A percentile compares a stretch with the other conserved stretches of the same genome.
phyloP scores from a whole-genome alignment of 345 rosid genomes.

The Salix exigua region DNA sequence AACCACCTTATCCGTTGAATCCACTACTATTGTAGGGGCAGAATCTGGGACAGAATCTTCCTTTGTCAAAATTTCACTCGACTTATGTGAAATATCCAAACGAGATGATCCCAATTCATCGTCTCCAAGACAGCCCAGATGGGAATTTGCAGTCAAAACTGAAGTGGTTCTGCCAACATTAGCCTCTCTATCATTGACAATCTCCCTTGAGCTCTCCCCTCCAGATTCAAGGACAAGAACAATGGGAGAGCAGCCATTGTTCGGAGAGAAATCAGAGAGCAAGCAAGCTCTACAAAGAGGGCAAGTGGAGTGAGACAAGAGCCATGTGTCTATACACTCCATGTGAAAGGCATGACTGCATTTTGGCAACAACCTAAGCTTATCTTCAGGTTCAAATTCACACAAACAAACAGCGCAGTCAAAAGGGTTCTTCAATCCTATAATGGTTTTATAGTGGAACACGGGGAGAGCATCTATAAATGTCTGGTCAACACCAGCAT shows the following conservation, averaged over 20 bases:
- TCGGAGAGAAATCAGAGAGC: conserved; percentile 65
- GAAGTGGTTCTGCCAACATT: conserved; percentile 36
- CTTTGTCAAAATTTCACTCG: conserved; percentile 34
- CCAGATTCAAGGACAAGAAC: conserved; percentile 88
- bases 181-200: conserved; percentile 44
- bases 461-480: conserved; percentile 94
- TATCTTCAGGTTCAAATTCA: conserved; percentile 84
- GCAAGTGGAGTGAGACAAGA: conserved; percentile 96
- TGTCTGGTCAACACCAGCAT: conserved; percentile 92
- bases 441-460: conserved; percentile 73
- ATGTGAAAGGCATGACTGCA: conserved; percentile 98
- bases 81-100: conserved; percentile 29
- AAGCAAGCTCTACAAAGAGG: conserved; percentile 85
- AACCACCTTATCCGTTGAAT: conserved; percentile 62
- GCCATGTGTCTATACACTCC: conserved; percentile 99
- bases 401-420: conserved; percentile 98
- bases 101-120: conserved; percentile 45
- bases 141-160: conserved; percentile 39
- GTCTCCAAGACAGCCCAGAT: conserved; percentile 34
- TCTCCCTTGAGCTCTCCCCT: conserved; percentile 80
- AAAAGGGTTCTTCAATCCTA: conserved; percentile 70
- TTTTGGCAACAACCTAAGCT: conserved; percentile 90
- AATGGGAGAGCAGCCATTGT: conserved; percentile 44
- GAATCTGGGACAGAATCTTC: conserved; percentile 30
- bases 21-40: conserved; percentile 17